phyloP scores from a whole-genome alignment of 176 grass and related monocot genomes.

The Carex littledalei region DNA sequence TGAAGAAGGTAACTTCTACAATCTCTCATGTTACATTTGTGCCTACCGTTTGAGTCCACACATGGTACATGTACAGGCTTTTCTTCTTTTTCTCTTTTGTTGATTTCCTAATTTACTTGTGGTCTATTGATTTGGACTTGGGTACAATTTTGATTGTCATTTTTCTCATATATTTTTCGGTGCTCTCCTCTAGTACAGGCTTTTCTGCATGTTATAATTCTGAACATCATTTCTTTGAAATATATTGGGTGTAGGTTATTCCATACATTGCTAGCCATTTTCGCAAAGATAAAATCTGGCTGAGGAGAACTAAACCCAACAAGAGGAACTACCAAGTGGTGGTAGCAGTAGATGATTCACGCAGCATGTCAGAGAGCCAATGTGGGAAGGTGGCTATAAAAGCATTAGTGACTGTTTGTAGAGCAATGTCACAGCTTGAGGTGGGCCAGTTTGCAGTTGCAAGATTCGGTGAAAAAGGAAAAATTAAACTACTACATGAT shows the following conservation, averaged over 20 bases:
- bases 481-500: constrained; percentile 76
- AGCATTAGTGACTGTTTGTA: constrained; percentile 79
- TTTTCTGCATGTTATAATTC: neutral
- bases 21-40: neutral
- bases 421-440: constrained; percentile 93
- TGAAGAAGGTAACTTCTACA: constrained; percentile 70
- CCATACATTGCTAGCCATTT: constrained; percentile 92
- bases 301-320: constrained; percentile 87
- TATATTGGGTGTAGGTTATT: constrained; percentile 53
- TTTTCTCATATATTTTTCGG: neutral
- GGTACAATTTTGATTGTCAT: neutral
- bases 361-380: constrained; percentile 86
- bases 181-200: neutral
- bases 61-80: neutral
- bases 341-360: constrained; percentile 80
- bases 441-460: constrained; percentile 89
- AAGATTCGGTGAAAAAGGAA: constrained; percentile 83
- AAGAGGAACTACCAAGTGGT: constrained; percentile 97
- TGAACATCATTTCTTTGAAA: neutral
- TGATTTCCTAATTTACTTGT: neutral
- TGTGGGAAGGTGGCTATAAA: constrained; percentile 84
- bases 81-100: neutral
- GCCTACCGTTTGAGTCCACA: neutral
- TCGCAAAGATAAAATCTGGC: constrained; percentile 88
- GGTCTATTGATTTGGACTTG: neutral